phyloP scores from a whole-genome alignment of 176 grass and related monocot species.

The Themeda triandra region DNA sequence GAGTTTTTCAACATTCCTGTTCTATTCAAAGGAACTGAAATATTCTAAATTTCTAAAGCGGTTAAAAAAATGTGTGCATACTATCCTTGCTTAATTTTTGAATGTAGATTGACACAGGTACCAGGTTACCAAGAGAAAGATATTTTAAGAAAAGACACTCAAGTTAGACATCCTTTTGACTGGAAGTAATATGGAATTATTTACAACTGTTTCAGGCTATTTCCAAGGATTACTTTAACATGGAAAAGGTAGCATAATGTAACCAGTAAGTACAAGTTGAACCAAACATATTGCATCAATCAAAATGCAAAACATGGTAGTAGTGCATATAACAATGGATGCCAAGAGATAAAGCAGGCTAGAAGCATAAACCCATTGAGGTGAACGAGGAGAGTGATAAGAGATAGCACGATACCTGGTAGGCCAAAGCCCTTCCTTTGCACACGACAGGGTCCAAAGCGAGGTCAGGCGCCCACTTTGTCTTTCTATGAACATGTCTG shows the following conservation, averaged over 20 bases:
- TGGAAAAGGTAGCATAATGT: not conserved
- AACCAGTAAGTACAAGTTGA: not conserved
- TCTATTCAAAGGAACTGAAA: not conserved
- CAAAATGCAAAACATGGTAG: not conserved
- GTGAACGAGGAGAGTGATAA: not conserved
- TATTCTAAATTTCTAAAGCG: not conserved
- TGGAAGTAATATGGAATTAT: not conserved
- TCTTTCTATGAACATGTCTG: constrained; percentile 67
- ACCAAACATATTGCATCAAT: not conserved
- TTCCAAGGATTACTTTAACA: not conserved
- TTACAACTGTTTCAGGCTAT: not conserved
- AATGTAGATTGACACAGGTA: constrained; percentile 6
- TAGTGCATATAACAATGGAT: not conserved
- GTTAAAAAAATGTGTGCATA: not conserved
- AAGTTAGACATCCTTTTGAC: constrained; percentile 3
- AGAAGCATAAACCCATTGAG: not conserved
- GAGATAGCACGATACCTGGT: constrained; percentile 49
- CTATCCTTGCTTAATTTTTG: not conserved
- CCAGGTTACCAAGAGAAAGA: not conserved
- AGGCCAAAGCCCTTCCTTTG: constrained; percentile 66
- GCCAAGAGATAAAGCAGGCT: too few species aligned
- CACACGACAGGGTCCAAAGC: constrained; percentile 51
- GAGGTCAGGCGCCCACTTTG: constrained; percentile 70
- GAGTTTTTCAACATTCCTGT: not conserved
- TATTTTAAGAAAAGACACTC: not conserved